phyloP scores from a whole-genome alignment of 768 basidiomycete species.

The Rossbeevera mucosa region DNA sequence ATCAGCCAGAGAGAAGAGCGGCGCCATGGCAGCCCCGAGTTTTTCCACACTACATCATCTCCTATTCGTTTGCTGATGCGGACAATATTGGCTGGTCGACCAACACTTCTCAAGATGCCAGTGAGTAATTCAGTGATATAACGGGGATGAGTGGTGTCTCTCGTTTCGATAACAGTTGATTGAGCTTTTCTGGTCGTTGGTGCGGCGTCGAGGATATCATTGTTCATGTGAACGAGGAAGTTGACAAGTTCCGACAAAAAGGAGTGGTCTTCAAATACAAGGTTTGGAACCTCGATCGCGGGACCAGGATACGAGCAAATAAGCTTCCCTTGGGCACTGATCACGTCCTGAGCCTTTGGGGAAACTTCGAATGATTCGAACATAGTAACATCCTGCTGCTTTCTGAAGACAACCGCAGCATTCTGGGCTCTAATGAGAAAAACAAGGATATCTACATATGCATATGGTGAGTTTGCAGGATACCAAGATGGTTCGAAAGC shows the following conservation, averaged over 20 bases:
- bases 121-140: neutral
- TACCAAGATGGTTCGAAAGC: neutral
- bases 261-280: constrained; percentile 20
- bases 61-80: neutral
- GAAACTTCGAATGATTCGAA: constrained; percentile 46
- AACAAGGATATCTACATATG: constrained; percentile 33
- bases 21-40: constrained; percentile 21
- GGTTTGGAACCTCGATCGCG: constrained; percentile 34
- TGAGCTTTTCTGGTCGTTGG: constrained; percentile 3
- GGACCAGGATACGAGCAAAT: constrained; percentile 43
- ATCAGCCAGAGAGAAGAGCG: constrained; percentile 36
- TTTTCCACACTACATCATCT: constrained; percentile 7
- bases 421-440: constrained; percentile 44
- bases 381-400: constrained; percentile 19
- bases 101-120: neutral
- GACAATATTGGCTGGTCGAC: neutral
- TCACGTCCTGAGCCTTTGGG: constrained; percentile 31
- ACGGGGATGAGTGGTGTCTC: constrained; percentile 1
- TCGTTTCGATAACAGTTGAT: constrained; percentile 4
- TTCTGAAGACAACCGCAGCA: constrained; percentile 40
- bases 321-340: constrained; percentile 38
- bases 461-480: neutral
- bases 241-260: constrained; percentile 35
- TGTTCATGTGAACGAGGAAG: constrained; percentile 35
- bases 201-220: constrained; percentile 30